Conservation (phyloP, 1,284 basidiomycete species). For the Melampsora americana region DNA sequence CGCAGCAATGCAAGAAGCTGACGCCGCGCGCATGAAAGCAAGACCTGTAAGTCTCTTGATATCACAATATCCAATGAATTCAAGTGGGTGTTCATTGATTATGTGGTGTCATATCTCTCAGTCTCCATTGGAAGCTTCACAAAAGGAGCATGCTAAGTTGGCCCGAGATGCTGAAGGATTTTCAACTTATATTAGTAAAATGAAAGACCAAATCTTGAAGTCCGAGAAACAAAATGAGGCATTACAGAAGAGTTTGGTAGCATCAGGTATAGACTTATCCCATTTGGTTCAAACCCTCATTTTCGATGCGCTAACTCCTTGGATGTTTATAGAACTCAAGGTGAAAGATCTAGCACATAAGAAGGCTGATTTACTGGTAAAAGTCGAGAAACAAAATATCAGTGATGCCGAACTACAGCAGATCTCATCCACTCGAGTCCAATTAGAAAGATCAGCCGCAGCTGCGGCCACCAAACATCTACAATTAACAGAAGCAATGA, state of each 20-base stretch:
- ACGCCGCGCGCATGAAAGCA: conserved; percentile 3
- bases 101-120: background rate
- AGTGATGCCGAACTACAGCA: conserved; percentile 75
- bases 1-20: background rate
- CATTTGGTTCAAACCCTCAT: background rate
- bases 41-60: conserved; percentile 16
- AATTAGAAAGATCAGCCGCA: conserved; percentile 66
- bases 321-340: conserved; percentile 11
- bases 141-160: conserved; percentile 39
- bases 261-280: conserved; percentile 6
- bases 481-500: conserved; percentile 66
- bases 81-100: background rate
- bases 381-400: conserved; percentile 76
- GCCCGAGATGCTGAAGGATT: conserved; percentile 31
- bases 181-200: conserved; percentile 21
- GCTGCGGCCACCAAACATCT: conserved; percentile 69
- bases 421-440: conserved; percentile 81
- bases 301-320: background rate
- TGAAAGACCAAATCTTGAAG: conserved; percentile 27
- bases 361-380: conserved; percentile 58
- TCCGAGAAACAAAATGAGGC: conserved; percentile 34
- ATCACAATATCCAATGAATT: background rate
- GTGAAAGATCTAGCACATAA: conserved; percentile 9
- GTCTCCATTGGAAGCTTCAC: conserved; percentile 30
- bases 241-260: conserved; percentile 16